Base-by-base conservation (phyloP, 495 filamentous ascomycete genomes). In the Barbatosphaeria neglecta region DNA sequence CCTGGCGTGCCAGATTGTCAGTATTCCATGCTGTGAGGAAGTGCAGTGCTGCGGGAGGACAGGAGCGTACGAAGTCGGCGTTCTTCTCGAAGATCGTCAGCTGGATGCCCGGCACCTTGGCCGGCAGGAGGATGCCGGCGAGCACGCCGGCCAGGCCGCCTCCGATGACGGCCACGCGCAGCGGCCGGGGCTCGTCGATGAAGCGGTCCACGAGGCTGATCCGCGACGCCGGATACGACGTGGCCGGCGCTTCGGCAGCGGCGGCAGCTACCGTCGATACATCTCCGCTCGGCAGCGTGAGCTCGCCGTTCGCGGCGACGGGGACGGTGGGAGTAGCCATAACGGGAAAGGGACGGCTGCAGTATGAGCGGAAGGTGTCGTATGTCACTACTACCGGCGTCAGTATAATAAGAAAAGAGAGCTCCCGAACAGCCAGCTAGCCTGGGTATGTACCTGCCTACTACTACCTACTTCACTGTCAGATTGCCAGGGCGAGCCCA, bases 21-120 rank as follows among this genome's bases (percentile, higher is more conserved):
- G n/a, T n/a, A n/a, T n/a, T n/a, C n/a, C n/a, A n/a, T n/a, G n/a
- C 13, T 38, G 19, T 10, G 15, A 27, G 41, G 8, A 17, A 9
- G 20, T 6, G 20, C 49, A 27, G 17, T 13, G 33, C 20, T 33
- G 27, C 11, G 9, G 33, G 2, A 15, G 6, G 22, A 8, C 15
- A 16, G 54, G 2, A 35, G 13, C 62, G 54, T 38, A 66, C 65
- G 50, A 86, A 69, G 43, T 78, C 81, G 0, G 63, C 62, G 51
- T 87, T 89, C 67, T 87, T 87, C 61, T 88, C 84, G 52, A 81
- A 89, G 37, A 86, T 77, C 18, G 67, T 74, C 7, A 83, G 58
- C 10, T 77, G 62, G 27, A 83, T 56, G 43, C 78, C 76, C 2
- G 66, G 68, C 27, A 82, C 70, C 39, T 72, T 72, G 38, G 76